A percentile compares a stretch with the other conserved stretches of the same genome.
These are phyloP conservation scores for Colletotrichum spinosum DNA, from an alignment of 2,329 filamentous ascomycete genomes.

Conservation along the genomic window DNA sequence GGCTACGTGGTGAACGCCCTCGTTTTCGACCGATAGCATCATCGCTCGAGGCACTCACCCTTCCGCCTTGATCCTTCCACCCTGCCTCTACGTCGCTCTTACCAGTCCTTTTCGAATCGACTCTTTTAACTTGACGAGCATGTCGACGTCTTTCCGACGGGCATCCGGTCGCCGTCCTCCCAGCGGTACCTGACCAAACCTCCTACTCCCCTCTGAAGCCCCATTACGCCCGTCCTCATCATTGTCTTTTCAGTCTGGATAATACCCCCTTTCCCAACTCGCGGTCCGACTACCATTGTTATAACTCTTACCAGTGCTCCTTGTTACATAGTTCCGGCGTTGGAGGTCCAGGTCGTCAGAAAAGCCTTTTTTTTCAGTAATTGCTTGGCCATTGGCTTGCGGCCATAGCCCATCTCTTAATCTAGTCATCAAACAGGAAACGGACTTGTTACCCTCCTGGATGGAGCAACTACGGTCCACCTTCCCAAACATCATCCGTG, in stretches of 20 bases:
- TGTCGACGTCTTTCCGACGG: too few species aligned
- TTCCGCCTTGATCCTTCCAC: neutral
- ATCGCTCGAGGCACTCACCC: constrained; percentile 10
- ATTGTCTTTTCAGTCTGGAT: constrained; percentile 34
- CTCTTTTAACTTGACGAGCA: too few species aligned
- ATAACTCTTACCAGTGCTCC: too few species aligned
- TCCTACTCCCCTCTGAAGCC: too few species aligned
- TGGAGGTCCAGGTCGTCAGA: neutral
- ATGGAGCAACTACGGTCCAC: neutral
- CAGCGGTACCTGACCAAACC: too few species aligned
- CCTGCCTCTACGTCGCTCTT: too few species aligned
- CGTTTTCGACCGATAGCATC: constrained; percentile 64
- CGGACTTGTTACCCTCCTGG: neutral
- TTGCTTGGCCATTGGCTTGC: neutral
- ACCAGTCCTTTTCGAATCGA: too few species aligned
- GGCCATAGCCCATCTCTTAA: neutral
- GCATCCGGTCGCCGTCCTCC: too few species aligned
- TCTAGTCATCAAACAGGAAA: neutral
- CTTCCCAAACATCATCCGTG: neutral
- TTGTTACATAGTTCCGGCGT: constrained; percentile 4
- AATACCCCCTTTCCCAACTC: constrained; percentile 31
- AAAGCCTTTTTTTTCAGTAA: neutral
- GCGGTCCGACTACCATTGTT: constrained; percentile 4
- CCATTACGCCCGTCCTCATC: neutral
- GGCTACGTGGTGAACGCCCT: constrained; percentile 83